These are phyloP conservation scores for Aphanocladium album DNA, from an alignment of 2,329 filamentous ascomycete genomes.

Conservation along the genomic window DNA sequence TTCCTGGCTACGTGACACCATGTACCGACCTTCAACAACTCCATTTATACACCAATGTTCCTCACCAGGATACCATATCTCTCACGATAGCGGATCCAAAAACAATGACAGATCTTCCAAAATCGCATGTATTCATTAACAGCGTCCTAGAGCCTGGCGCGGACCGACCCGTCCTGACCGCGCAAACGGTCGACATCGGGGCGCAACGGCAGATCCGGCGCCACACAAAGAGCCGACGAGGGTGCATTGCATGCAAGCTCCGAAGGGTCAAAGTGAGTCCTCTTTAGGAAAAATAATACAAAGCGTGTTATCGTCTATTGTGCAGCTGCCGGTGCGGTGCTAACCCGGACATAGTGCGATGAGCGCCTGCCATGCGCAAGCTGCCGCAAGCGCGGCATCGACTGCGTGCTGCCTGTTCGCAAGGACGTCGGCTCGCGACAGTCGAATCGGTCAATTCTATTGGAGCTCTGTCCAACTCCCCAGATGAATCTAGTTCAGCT, in stretches of 20 bases:
- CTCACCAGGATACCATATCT: too few species aligned
- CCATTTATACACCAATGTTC: too few species aligned
- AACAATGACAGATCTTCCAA: background rate
- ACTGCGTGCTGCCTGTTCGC: slow-evolving; percentile 10
- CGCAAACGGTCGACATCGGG: background rate
- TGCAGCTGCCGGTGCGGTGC: background rate
- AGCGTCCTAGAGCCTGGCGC: background rate
- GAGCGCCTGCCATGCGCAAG: slow-evolving; percentile 23
- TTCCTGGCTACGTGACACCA: too few species aligned
- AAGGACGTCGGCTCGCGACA: slow-evolving; percentile 5
- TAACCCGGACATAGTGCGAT: slow-evolving; percentile 21
- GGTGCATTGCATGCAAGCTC: slow-evolving; percentile 24
- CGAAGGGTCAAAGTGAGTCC: slow-evolving; percentile 26
- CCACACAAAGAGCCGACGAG: slow-evolving; percentile 25
- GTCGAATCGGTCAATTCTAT: background rate
- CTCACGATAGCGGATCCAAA: too few species aligned
- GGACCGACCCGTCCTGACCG: background rate
- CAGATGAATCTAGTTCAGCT: slow-evolving; percentile 26
- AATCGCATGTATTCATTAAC: background rate
- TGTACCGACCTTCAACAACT: too few species aligned
- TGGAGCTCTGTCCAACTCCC: background rate
- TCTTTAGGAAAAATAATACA: too few species aligned
- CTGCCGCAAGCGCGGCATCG: slow-evolving; percentile 23
- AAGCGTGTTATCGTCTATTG: background rate
- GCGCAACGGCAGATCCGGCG: background rate